Evolutionary conservation across 2,329 filamentous ascomycete genomes (phyloP).

Genomic region (Ceratocystis diversiconidia): DNA sequence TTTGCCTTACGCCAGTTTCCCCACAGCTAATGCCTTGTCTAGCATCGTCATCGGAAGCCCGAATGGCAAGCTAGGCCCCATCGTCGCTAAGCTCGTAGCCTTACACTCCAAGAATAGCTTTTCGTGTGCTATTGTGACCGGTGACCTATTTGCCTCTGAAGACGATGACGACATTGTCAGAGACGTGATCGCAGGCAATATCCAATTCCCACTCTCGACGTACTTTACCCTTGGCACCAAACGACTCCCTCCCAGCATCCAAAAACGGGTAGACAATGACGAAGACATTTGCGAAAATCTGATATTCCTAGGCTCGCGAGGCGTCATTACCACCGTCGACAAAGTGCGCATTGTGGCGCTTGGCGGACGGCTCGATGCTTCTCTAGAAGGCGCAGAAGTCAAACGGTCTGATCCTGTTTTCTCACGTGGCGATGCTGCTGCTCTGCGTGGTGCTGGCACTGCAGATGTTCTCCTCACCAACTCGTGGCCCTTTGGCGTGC

Average conservation of each 20-base stretch:
- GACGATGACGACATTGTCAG: conserved; percentile 47
- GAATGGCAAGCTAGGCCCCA: conserved; percentile 60
- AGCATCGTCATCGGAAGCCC: conserved; percentile 74
- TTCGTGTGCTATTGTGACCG: conserved; percentile 67
- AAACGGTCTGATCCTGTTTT: conserved; percentile 68
- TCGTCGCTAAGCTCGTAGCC: conserved; percentile 65
- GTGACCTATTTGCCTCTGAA: conserved; percentile 60
- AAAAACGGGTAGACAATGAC: conserved; percentile 58
- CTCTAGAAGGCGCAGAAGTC: conserved; percentile 48
- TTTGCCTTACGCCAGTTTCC: not conserved
- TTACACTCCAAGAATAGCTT: conserved; percentile 83
- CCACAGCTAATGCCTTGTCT: conserved; percentile 16
- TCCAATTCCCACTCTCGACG: conserved; percentile 63
- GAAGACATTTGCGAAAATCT: conserved; percentile 79
- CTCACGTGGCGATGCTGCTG: conserved; percentile 59
- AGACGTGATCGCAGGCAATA: conserved; percentile 55
- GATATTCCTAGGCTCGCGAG: conserved; percentile 75
- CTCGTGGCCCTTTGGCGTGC: conserved; percentile 68
- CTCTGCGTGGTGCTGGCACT: conserved; percentile 58
- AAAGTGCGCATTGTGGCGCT: conserved; percentile 78
- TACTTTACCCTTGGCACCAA: conserved; percentile 76
- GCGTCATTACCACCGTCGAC: conserved; percentile 76
- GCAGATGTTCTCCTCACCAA: conserved; percentile 80
- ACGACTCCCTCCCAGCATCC: conserved; percentile 55
- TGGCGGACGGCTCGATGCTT: conserved; percentile 56